Evolutionary conservation across 345 rosid genomes (phyloP).

Genomic region (Trapa incisa): DNA sequence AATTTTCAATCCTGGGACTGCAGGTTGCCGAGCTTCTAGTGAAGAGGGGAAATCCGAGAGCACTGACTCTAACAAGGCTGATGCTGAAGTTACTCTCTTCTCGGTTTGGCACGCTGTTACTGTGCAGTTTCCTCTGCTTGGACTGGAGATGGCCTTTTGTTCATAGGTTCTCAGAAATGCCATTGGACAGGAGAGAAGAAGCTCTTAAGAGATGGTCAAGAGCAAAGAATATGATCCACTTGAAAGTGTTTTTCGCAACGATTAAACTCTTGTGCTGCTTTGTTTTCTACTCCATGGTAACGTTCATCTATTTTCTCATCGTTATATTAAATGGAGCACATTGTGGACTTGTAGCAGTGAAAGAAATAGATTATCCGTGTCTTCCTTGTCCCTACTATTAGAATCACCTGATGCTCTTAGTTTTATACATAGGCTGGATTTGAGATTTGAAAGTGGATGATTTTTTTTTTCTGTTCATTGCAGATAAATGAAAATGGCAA

Average conservation of each 20-base stretch:
- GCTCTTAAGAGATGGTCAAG: conserved; percentile 49
- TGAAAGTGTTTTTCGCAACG: conserved; percentile 38
- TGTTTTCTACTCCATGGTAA: conserved; percentile 12
- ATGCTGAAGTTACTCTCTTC: conserved; percentile 38
- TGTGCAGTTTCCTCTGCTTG: conserved; percentile 51
- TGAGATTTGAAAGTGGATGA: background rate
- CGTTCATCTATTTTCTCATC: background rate
- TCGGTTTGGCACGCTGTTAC: conserved; percentile 56
- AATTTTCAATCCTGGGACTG: background rate
- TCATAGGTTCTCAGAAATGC: conserved; percentile 49
- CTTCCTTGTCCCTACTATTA: no score
- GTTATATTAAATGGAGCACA: background rate
- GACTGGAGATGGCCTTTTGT: conserved; percentile 56
- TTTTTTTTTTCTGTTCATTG: background rate
- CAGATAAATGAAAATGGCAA: conserved; percentile 11
- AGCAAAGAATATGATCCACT: conserved; percentile 20
- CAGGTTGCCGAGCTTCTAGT: conserved; percentile 65
- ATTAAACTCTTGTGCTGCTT: conserved; percentile 34
- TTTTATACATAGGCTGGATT: background rate
- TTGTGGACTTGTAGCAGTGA: no score
- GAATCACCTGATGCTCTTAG: background rate
- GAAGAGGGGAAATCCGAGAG: conserved; percentile 25
- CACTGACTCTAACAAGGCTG: conserved; percentile 24
- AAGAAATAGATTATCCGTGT: no score
- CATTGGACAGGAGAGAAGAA: conserved; percentile 45